A percentile compares a stretch with the other conserved stretches of the same genome.
phyloP scores from a whole-genome alignment of 805 yeast genomes.

The Ogataea populi-albae region DNA sequence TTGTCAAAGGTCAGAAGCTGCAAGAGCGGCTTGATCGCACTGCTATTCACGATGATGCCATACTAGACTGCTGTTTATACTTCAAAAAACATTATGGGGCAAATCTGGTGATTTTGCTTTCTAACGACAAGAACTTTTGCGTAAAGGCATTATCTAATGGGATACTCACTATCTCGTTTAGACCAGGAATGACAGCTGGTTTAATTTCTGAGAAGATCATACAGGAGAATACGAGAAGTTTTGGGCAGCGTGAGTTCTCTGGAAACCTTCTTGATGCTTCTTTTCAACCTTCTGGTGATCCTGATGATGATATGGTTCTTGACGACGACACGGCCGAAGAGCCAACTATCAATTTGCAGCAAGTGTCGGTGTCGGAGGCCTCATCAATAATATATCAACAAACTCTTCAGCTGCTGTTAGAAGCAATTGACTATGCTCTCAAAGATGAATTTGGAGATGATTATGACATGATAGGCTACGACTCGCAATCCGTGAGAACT shows the following conservation, averaged over 20 bases:
- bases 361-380: slow-evolving; percentile 10
- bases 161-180: slow-evolving; percentile 57
- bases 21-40: slow-evolving; percentile 48
- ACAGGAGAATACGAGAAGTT: slow-evolving; percentile 27
- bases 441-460: slow-evolving; percentile 57
- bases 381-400: slow-evolving; percentile 38
- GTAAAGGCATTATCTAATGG: slow-evolving; percentile 68
- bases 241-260: neutral
- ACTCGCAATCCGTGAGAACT: slow-evolving; percentile 31
- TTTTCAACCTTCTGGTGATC: slow-evolving; percentile 1
- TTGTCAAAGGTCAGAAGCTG: slow-evolving; percentile 63
- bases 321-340: slow-evolving; percentile 8
- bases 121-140: slow-evolving; percentile 85
- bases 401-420: slow-evolving; percentile 37
- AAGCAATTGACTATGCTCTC: slow-evolving; percentile 52
- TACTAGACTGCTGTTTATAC: slow-evolving; percentile 78
- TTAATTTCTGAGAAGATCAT: slow-evolving; percentile 41
- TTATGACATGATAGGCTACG: slow-evolving; percentile 48
- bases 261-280: slow-evolving; percentile 11
- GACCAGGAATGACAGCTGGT: slow-evolving; percentile 42
- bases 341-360: slow-evolving; percentile 1
- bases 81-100: slow-evolving; percentile 39
- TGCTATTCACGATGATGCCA: slow-evolving; percentile 70
- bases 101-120: slow-evolving; percentile 55
- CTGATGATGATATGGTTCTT: slow-evolving; percentile 15